phyloP scores from a whole-genome alignment of 805 yeast genomes.

The Nakazawaea wickerhamii region DNA sequence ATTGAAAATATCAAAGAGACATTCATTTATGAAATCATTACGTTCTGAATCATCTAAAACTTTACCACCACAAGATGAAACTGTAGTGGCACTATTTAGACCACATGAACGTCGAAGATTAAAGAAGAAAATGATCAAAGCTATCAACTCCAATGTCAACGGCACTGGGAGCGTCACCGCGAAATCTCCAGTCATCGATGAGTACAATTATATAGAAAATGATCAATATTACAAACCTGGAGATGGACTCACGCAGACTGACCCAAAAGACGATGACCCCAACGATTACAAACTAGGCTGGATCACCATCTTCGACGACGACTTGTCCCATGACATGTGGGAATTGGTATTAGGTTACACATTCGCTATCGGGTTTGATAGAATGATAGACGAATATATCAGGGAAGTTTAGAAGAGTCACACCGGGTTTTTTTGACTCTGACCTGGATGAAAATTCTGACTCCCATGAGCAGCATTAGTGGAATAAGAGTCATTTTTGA shows the following conservation, averaged over 20 bases:
- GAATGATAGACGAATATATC: conserved; percentile 22
- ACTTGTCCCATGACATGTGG: conserved; percentile 39
- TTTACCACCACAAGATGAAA: conserved; percentile 16
- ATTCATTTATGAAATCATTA: conserved; percentile 7
- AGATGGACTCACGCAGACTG: conserved; percentile 48
- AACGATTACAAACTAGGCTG: conserved; percentile 58
- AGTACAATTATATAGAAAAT: conserved; percentile 12
- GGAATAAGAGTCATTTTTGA: too few species aligned
- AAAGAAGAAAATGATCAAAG: conserved; percentile 32
- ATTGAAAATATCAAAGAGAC: conserved; percentile 3
- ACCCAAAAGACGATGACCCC: conserved; percentile 57
- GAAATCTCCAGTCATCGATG: not conserved
- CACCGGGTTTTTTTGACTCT: not conserved
- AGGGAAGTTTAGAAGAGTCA: not conserved
- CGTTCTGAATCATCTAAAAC: conserved; percentile 1
- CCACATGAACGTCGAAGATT: conserved; percentile 32
- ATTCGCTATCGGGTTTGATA: conserved; percentile 44
- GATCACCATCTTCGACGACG: conserved; percentile 55
- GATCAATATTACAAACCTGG: conserved; percentile 37
- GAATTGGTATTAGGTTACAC: conserved; percentile 49
- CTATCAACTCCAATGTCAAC: not conserved
- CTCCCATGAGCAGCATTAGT: too few species aligned
- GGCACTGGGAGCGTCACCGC: not conserved
- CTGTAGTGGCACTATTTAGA: conserved; percentile 34
- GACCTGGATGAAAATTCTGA: not conserved